Evolutionary conservation across 129 eudicot species (phyloP).

Genomic region (Scalesia atractyloides): DNA sequence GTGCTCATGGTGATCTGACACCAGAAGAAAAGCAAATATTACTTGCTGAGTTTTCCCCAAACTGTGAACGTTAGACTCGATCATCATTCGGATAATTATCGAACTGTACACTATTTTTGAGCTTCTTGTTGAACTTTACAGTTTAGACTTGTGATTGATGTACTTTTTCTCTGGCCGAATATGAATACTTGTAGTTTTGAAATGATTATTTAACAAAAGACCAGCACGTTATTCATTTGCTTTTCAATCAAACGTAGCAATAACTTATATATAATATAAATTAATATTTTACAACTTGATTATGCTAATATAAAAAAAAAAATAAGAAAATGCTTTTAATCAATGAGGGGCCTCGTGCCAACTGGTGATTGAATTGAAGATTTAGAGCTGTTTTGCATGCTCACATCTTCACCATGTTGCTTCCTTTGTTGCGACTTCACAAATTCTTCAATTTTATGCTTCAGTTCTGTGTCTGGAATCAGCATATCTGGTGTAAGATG

Average conservation of each 20-base stretch:
- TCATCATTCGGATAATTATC: not conserved
- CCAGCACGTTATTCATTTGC: not conserved
- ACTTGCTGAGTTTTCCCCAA: constrained; percentile 72
- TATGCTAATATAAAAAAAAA: constrained; percentile 27
- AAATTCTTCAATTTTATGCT: constrained; percentile 78
- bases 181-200: not conserved
- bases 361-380: constrained; percentile 56
- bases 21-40: constrained; percentile 70
- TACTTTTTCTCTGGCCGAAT: not conserved
- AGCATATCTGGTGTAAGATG: constrained; percentile 87
- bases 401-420: constrained; percentile 44
- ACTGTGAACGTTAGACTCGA: constrained; percentile 7
- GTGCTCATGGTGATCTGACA: constrained; percentile 84
- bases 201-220: not conserved
- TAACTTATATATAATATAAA: constrained; percentile 20
- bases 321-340: constrained; percentile 37
- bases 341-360: constrained; percentile 49
- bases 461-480: constrained; percentile 82
- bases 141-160: constrained; percentile 1
- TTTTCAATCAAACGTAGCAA: constrained; percentile 5
- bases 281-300: constrained; percentile 10
- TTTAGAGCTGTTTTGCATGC: constrained; percentile 51
- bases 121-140: constrained; percentile 4
- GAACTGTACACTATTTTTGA: not conserved
- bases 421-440: constrained; percentile 53